These are phyloP conservation scores for Microsporum canis DNA, from an alignment of 2,329 filamentous ascomycete species.

Conservation along the genomic window DNA sequence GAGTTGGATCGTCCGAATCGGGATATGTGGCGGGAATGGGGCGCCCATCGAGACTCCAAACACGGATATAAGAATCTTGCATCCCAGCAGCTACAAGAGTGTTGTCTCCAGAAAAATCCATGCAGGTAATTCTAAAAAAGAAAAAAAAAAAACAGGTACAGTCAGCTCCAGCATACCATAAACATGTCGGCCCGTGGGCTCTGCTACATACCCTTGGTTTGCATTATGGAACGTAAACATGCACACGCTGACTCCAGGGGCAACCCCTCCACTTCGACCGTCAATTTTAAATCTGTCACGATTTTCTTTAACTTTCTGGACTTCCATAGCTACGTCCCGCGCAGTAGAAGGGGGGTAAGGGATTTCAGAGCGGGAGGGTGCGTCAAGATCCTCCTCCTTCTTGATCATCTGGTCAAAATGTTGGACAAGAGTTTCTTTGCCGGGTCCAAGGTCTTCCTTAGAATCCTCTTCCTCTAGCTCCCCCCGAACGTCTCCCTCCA, in stretches of 20 bases:
- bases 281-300: conserved; percentile 86
- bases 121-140: conserved; percentile 60
- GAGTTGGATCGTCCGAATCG: conserved; percentile 44
- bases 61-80: conserved; percentile 85
- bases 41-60: conserved; percentile 84
- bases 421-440: conserved; percentile 64
- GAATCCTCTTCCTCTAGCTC: conserved; percentile 78
- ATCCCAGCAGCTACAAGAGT: conserved; percentile 79
- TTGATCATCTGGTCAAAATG: conserved; percentile 84
- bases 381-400: conserved; percentile 77
- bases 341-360: conserved; percentile 80
- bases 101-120: conserved; percentile 90
- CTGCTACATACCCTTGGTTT: conserved; percentile 58
- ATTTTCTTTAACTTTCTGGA: conserved; percentile 86
- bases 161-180: conserved; percentile 15
- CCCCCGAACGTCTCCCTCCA: conserved; percentile 74
- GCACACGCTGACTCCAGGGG: conserved; percentile 73
- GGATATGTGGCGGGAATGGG: conserved; percentile 58
- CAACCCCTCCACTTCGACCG: conserved; percentile 68
- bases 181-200: neutral
- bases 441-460: conserved; percentile 59
- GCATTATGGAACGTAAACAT: conserved; percentile 99
- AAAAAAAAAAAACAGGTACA: neutral
- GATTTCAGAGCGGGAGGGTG: conserved; percentile 63
- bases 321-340: conserved; percentile 84